Conservation (phyloP, 345 rosid genomes). For the Populus alba region DNA sequence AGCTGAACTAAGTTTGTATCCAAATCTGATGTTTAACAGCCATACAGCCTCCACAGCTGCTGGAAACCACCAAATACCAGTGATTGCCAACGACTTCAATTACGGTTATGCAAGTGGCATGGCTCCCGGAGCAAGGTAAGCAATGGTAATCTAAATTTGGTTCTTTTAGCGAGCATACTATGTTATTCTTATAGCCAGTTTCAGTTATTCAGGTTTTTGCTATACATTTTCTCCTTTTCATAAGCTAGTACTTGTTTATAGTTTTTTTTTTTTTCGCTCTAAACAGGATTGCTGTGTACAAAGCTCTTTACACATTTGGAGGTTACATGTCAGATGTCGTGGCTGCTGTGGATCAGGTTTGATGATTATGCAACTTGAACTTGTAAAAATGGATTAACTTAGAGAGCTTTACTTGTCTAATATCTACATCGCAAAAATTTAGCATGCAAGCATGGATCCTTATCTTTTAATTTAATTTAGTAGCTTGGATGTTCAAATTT, state of each 20-base stretch:
- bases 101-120: slow-evolving; percentile 53
- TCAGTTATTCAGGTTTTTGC: neutral
- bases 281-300: slow-evolving; percentile 45
- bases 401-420: neutral
- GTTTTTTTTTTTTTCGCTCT: neutral
- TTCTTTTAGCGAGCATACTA: neutral
- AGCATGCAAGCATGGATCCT: neutral
- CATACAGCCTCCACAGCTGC: slow-evolving; percentile 54
- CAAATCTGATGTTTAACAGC: slow-evolving; percentile 26
- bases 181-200: neutral
- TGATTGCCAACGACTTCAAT: slow-evolving; percentile 38
- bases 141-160: neutral
- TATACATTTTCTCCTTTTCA: neutral
- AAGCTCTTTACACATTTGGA: slow-evolving; percentile 48
- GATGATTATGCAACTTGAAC: neutral
- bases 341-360: slow-evolving; percentile 54
- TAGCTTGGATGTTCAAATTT: neutral
- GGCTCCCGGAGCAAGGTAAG: slow-evolving; percentile 55
- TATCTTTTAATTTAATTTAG: neutral
- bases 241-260: neutral
- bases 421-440: neutral
- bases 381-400: neutral
- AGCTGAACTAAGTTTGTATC: neutral
- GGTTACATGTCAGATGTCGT: slow-evolving; percentile 52
- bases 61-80: slow-evolving; percentile 37